phyloP scores from a whole-genome alignment of 495 filamentous ascomycete species.

The Pyrenula aspistea region DNA sequence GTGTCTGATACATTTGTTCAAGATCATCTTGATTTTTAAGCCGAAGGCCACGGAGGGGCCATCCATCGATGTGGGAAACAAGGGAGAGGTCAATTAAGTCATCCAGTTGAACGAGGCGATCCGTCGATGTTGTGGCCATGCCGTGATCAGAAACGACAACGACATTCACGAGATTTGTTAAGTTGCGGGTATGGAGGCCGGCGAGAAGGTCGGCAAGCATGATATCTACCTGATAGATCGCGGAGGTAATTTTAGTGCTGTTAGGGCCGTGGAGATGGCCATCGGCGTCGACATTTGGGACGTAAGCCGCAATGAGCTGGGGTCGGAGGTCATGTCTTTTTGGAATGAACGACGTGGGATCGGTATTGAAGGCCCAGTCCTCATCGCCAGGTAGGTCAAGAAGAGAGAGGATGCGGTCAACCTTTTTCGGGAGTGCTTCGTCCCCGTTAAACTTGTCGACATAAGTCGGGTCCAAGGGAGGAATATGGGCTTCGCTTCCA shows the following conservation, averaged over 20 bases:
- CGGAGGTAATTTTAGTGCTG: constrained; percentile 72
- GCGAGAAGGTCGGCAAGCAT: constrained; percentile 67
- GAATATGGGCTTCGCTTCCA: constrained; percentile 70
- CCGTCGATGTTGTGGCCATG: constrained; percentile 82
- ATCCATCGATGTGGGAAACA: constrained; percentile 81
- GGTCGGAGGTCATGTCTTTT: constrained; percentile 37
- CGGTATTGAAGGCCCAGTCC: constrained; percentile 10
- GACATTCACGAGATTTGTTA: constrained; percentile 86
- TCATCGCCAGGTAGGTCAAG: constrained; percentile 69
- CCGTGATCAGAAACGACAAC: constrained; percentile 97
- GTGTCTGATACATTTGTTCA: constrained; percentile 26
- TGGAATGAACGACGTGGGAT: constrained; percentile 12
- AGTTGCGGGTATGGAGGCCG: constrained; percentile 67
- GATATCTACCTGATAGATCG: constrained; percentile 61
- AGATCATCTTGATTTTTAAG: constrained; percentile 22
- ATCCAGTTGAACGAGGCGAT: constrained; percentile 85
- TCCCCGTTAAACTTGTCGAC: constrained; percentile 75
- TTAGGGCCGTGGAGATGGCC: constrained; percentile 88
- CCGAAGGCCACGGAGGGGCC: constrained; percentile 82
- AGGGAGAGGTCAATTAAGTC: constrained; percentile 65
- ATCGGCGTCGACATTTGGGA: constrained; percentile 77
- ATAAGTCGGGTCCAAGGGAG: constrained; percentile 54
- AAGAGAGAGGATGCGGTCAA: constrained; percentile 61
- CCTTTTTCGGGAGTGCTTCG: constrained; percentile 62
- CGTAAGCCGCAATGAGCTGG: constrained; percentile 87